Conservation (phyloP, 495 filamentous ascomycete genomes). For the Aspergillus conjunctus region DNA sequence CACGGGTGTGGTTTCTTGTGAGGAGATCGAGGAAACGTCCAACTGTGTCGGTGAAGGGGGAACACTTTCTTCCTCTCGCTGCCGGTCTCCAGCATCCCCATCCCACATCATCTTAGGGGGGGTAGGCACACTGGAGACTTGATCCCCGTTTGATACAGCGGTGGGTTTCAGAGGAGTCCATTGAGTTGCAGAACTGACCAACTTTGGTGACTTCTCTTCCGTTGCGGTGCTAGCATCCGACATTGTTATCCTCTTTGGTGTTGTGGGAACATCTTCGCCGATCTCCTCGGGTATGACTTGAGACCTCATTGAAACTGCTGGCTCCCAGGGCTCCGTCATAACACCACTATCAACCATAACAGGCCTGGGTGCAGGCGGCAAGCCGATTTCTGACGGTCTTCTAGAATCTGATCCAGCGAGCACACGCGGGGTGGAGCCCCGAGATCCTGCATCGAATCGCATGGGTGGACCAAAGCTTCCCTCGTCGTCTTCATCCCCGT, state of each 20-base stretch:
- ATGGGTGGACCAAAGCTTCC: slow-evolving; percentile 43
- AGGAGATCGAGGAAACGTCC: slow-evolving; percentile 39
- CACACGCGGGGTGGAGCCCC: slow-evolving; percentile 56
- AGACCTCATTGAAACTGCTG: slow-evolving; percentile 12
- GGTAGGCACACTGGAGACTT: slow-evolving; percentile 37
- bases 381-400: slow-evolving; percentile 38
- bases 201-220: slow-evolving; percentile 23
- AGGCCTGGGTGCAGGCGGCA: slow-evolving; percentile 35
- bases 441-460: slow-evolving; percentile 44
- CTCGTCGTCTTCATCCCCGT: slow-evolving; percentile 66
- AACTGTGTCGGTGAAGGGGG: slow-evolving; percentile 31
- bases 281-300: slow-evolving; percentile 11
- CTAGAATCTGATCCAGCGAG: slow-evolving; percentile 39
- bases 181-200: slow-evolving; percentile 42
- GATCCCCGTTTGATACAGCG: slow-evolving; percentile 29
- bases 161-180: slow-evolving; percentile 38
- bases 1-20: slow-evolving; percentile 43
- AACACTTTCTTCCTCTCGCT: slow-evolving; percentile 22
- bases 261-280: slow-evolving; percentile 20
- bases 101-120: slow-evolving; percentile 47
- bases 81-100: slow-evolving; percentile 24
- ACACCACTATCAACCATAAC: slow-evolving; percentile 77
- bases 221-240: slow-evolving; percentile 26
- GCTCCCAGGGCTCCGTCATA: slow-evolving; percentile 80
- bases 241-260: slow-evolving; percentile 24